A percentile compares a stretch with the other conserved stretches of the same genome.
phyloP scores from a whole-genome alignment of 768 basidiomycete species.

The Pleurotus cornucopiae region DNA sequence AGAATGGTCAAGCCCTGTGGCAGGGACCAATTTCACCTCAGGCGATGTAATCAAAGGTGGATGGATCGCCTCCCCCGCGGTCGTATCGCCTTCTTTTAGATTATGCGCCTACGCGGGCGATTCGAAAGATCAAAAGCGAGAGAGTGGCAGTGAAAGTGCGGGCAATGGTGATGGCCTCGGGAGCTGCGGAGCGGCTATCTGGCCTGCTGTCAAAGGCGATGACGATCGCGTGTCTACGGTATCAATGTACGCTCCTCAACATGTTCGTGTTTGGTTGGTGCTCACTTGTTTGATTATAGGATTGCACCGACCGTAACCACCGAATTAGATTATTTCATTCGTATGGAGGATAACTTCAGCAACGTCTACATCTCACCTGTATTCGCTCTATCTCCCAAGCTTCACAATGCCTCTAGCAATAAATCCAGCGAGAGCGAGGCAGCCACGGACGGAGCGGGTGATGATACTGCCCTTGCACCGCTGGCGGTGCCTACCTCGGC shows the following conservation, averaged over 20 bases:
- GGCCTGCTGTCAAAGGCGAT: constrained; percentile 17
- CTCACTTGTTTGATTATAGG: constrained; percentile 10
- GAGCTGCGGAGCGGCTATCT: constrained; percentile 18
- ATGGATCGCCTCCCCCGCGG: constrained; percentile 20
- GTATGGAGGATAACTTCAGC: constrained; percentile 23
- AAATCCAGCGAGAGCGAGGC: no score
- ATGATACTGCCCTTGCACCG: not conserved
- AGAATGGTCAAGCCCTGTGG: constrained; percentile 15
- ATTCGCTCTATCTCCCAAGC: constrained; percentile 24
- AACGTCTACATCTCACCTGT: constrained; percentile 17
- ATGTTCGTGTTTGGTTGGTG: not conserved
- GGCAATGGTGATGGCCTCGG: constrained; percentile 1
- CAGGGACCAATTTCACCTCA: constrained; percentile 3
- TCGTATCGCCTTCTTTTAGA: constrained; percentile 29
- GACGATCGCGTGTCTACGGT: constrained; percentile 16
- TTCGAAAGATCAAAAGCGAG: constrained; percentile 3
- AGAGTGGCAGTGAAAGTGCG: constrained; percentile 1
- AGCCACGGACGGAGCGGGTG: no score
- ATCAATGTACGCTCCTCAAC: constrained; percentile 17
- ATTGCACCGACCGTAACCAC: constrained; percentile 16
- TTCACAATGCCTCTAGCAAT: no score
- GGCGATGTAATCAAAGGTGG: constrained; percentile 24
- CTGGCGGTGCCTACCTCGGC: not conserved
- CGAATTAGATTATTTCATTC: constrained; percentile 11
- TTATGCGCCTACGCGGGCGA: constrained; percentile 19